These are phyloP conservation scores for Kernera saxatilis DNA, from an alignment of 345 rosid genomes.

Conservation along the genomic window DNA sequence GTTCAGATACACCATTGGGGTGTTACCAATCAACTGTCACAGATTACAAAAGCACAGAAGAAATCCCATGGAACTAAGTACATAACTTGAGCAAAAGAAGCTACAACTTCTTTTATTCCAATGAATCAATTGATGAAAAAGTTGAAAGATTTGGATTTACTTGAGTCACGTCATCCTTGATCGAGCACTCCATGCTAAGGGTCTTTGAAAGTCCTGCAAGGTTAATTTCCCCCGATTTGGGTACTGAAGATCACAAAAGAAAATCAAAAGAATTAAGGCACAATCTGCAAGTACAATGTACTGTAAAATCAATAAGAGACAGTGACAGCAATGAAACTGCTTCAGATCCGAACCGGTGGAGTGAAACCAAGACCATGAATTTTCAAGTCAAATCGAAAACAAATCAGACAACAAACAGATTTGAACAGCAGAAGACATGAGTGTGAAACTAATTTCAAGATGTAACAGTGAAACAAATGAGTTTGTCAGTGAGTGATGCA, in stretches of 20 bases:
- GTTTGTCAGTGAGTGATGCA: background rate
- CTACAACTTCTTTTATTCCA: background rate
- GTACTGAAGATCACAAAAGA: background rate
- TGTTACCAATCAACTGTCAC: conserved; percentile 51
- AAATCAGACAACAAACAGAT: background rate
- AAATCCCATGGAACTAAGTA: background rate
- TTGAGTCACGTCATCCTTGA: conserved; percentile 57
- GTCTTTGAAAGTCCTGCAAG: background rate
- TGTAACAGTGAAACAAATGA: background rate
- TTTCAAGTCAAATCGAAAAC: background rate
- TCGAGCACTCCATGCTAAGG: conserved; percentile 29
- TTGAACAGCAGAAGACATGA: background rate
- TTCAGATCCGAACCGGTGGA: background rate
- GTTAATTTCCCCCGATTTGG: background rate
- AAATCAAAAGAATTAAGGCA: background rate
- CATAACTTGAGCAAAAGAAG: background rate
- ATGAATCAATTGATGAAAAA: background rate
- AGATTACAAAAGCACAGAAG: background rate
- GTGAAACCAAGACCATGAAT: background rate
- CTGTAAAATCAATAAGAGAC: background rate
- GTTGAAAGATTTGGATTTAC: conserved; percentile 23
- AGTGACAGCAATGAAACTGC: background rate
- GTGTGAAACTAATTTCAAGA: background rate
- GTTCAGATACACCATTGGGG: conserved; percentile 58
- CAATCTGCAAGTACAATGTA: background rate